phyloP scores from a whole-genome alignment of 2,329 filamentous ascomycete species.

The Cytospora mali region DNA sequence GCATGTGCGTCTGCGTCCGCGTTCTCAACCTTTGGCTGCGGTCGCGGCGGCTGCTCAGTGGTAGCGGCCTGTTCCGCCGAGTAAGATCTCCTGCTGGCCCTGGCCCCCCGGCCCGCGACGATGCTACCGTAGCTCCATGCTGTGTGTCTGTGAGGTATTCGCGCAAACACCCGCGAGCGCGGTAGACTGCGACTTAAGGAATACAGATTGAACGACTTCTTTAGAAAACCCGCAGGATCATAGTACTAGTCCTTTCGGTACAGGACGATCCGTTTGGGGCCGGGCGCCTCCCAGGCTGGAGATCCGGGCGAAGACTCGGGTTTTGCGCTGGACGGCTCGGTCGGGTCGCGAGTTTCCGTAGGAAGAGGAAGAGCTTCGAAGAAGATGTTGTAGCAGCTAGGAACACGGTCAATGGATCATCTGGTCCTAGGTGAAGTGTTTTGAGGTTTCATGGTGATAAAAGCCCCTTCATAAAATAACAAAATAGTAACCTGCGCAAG shows the following conservation, averaged over 20 bases:
- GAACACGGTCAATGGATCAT: constrained; percentile 16
- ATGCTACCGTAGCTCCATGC: constrained; percentile 45
- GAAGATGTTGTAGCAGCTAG: neutral
- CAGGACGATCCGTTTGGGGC: constrained; percentile 5
- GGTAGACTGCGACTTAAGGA: constrained; percentile 42
- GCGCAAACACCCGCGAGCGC: constrained; percentile 46
- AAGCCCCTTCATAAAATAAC: neutral
- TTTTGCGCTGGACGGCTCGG: neutral
- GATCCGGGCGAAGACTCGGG: neutral
- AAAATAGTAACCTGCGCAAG: neutral
- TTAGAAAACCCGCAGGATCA: constrained; percentile 30
- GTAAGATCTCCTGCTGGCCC: constrained; percentile 26
- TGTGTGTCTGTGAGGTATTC: constrained; percentile 43
- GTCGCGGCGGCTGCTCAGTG: constrained; percentile 23
- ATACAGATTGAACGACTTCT: constrained; percentile 48
- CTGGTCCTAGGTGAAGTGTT: constrained; percentile 17
- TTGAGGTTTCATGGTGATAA: constrained; percentile 5
- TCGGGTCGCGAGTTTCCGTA: neutral
- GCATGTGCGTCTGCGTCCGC: no score
- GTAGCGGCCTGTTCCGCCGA: constrained; percentile 27
- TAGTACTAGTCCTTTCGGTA: constrained; percentile 30
- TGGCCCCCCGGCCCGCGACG: constrained; percentile 46
- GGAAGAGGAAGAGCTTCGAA: neutral
- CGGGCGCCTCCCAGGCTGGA: constrained; percentile 11
- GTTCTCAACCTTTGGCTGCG: constrained; percentile 5